Evolutionary conservation across 208 protist species (phyloP).

Genomic region (Trichomonas gallinae): DNA sequence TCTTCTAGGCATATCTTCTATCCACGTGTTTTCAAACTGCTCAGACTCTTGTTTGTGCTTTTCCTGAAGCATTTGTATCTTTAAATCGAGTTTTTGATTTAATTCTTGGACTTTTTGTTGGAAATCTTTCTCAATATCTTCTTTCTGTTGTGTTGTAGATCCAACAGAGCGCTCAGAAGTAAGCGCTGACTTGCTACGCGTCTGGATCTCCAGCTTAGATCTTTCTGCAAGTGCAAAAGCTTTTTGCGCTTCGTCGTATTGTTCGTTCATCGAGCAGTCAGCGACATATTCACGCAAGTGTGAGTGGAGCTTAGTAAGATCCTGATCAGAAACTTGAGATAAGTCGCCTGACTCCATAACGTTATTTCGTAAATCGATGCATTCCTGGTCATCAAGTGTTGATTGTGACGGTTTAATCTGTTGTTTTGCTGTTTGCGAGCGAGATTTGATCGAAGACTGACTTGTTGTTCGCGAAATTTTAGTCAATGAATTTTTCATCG

Average conservation of each 20-base stretch:
- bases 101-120: not conserved
- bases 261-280: not conserved
- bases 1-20: not conserved
- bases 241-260: not conserved
- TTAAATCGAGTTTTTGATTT: not conserved
- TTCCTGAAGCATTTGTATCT: not conserved
- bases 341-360: not conserved
- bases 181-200: not conserved
- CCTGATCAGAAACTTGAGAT: not conserved
- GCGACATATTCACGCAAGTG: not conserved
- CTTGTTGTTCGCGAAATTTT: not conserved
- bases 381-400: not conserved
- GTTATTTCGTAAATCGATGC: not conserved
- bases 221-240: not conserved
- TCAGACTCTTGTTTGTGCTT: not conserved
- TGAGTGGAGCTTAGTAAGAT: not conserved
- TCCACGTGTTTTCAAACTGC: not conserved
- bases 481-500: not conserved
- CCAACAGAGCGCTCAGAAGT: not conserved
- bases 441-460: not conserved
- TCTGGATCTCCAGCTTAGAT: not conserved
- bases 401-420: not conserved
- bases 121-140: not conserved
- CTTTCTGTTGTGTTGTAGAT: not conserved
- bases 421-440: not conserved